These are phyloP conservation scores for Oxyria digyna DNA, from an alignment of 148 eudicot genomes.

Conservation along the genomic window DNA sequence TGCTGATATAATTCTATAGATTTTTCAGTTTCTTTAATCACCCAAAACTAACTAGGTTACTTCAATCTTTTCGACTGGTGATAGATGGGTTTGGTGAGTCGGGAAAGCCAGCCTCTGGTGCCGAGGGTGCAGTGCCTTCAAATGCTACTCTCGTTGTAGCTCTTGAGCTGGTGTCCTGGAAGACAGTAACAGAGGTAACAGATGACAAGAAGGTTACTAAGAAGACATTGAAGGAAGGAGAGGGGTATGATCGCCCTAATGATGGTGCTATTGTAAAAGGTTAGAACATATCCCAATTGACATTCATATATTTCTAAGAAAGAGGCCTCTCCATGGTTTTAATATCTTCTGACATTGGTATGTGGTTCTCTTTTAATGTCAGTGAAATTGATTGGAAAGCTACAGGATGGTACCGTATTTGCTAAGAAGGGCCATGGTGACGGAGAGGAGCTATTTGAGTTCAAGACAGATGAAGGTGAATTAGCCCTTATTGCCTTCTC, in stretches of 20 bases:
- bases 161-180: conserved; percentile 79
- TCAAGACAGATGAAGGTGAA: conserved; percentile 82
- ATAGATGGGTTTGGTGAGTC: conserved; percentile 94
- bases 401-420: conserved; percentile 79
- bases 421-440: conserved; percentile 61
- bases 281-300: conserved; percentile 13
- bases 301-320: neutral
- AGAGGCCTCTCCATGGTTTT: neutral
- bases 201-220: conserved; percentile 86
- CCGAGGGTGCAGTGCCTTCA: conserved; percentile 71
- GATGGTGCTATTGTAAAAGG: conserved; percentile 53
- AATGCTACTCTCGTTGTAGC: conserved; percentile 59
- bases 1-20: conserved; percentile 11
- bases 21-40: neutral
- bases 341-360: neutral
- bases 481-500: neutral
- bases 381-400: conserved; percentile 90
- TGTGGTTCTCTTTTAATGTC: neutral
- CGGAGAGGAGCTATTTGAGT: conserved; percentile 59
- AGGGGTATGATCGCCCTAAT: conserved; percentile 22
- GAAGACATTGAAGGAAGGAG: conserved; percentile 83
- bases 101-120: conserved; percentile 73
- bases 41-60: neutral
- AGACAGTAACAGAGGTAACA: conserved; percentile 62
- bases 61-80: conserved; percentile 1